Base-by-base conservation (phyloP, 148 eudicot species). In the Amaranthus palmeri region DNA sequence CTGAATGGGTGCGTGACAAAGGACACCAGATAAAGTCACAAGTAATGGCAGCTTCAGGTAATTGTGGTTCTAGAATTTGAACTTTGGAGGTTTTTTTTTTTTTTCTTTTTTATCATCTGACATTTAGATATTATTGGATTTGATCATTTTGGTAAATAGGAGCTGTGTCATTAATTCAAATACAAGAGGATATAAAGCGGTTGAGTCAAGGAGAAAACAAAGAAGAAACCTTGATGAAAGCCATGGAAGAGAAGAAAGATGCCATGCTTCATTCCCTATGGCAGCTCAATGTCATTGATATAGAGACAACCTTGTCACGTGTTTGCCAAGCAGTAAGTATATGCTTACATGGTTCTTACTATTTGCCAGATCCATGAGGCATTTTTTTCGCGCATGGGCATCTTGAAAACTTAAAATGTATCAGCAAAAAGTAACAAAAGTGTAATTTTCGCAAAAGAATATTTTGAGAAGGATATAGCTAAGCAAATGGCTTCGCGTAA, bases 1-100 rank as follows among this genome's bases (percentile, higher is more conserved):
- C 97, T 48, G 98, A 93, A 82, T 93, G 98, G 98, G 97, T 91
- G 7, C 80, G 98, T 67, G 96, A 89, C 81, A 93, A 91, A 83
- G 92, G 96, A 62, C 98, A 93, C 79, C 77, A 73, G 75, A 86
- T 91, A 74, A 93, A 87, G 70, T 91, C 98, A 14, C 95, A 93
- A 67, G 92, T 86, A 76, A 80, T 81, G 79, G 97, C 97, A 53
- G 92, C 98, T 77, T 88, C 92, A 81, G 98, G 98, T 93, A 81
- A 60, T 18, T 10, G 15, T 54, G 42, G 12, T 48, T 69, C 4
- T 43, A 46, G 14, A 4, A 4, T 9, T 55, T 43, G 47, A 17
- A 8, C 64, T 69, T 66, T 7, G 44, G 5, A 47, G 50, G 53
- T 18, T 40, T 49, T 55, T 49, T 9, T 10, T 49, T 9, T 10